These are phyloP conservation scores for Condylostoma magnum DNA, from an alignment of 169 alveolate genomes.

Conservation along the genomic window DNA sequence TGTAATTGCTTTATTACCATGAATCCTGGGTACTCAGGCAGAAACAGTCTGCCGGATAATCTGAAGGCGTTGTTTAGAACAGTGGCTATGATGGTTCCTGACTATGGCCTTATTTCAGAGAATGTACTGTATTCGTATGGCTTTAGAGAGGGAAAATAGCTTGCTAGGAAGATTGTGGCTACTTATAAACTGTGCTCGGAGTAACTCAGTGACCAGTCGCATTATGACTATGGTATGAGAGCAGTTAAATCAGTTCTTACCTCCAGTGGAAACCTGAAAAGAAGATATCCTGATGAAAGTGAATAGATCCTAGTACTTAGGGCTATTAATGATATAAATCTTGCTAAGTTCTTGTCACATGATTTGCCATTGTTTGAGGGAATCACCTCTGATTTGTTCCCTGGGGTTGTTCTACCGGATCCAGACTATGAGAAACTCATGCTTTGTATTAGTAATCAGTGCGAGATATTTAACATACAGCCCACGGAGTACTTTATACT, in stretches of 20 bases:
- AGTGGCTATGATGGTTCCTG: constrained; percentile 89
- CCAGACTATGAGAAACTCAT: constrained; percentile 67
- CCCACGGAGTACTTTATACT: constrained; percentile 52
- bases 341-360: constrained; percentile 66
- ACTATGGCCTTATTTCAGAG: constrained; percentile 81
- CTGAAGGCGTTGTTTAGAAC: constrained; percentile 82
- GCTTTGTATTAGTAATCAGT: constrained; percentile 53
- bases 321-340: constrained; percentile 69
- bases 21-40: constrained; percentile 89
- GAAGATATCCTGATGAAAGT: constrained; percentile 62
- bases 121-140: constrained; percentile 83
- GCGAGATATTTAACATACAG: constrained; percentile 51
- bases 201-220: constrained; percentile 76
- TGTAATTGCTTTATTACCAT: constrained; percentile 83
- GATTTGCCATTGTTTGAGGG: constrained; percentile 80
- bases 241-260: constrained; percentile 86
- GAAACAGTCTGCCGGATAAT: constrained; percentile 85
- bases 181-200: constrained; percentile 86
- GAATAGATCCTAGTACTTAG: constrained; percentile 75
- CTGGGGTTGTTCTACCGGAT: constrained; percentile 50
- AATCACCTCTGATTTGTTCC: constrained; percentile 71
- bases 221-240: constrained; percentile 89
- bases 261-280: constrained; percentile 82
- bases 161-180: constrained; percentile 80
- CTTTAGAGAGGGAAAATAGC: constrained; percentile 74